Evolutionary conservation across 257 asterid genomes (phyloP), one percentile per base, ranked within the genome.

Genomic region (Nicotiana attenuata): DNA sequence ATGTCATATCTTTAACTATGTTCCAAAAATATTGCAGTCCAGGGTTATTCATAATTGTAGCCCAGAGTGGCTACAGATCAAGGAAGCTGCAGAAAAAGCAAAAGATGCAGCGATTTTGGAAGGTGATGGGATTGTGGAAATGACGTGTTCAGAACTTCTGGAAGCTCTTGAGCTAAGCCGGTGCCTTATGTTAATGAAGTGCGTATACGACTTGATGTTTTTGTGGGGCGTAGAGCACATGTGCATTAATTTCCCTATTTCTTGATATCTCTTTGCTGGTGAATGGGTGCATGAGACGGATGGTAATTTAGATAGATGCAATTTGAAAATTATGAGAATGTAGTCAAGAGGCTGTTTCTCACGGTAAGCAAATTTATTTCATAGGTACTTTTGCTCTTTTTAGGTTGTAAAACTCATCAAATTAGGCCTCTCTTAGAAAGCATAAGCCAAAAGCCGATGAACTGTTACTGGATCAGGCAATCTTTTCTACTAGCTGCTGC

Each of bases 161-260:
- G 99, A 96, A 94, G 99, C 99, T 88, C 98, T 96, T 84, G 99
- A 96, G 90, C 98, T 96, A 71, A 94, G 99, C 84, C 95, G 99
- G 64, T 94, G 99, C 90, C 94, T 96, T 85, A 85, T 93, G 77
- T 84, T 94, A 83, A 94, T 94, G 98, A 96, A 93, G 98, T 96
- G 65, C 35, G 93, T 87, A 78, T 26, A 31, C 38, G 33, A 64
- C 52, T 76, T 69, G 50, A 28, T 52, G 80, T 65, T 78, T 56
- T 47, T 67, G 47, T 76, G 76, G 63, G 31, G 64, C 4, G 19
- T 16, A 50, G 10, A 75, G 63, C 26, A 50, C 24, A 15, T 26
- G 53, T 75, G 24, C 80, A 50, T 75, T 75, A 50, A 26, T 24
- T 73, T 7, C 15, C 14, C 45, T 15, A 10, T 50, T 75, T 75